Conservation (phyloP, 805 yeast genomes). For the Metschnikowia vanudenii region DNA sequence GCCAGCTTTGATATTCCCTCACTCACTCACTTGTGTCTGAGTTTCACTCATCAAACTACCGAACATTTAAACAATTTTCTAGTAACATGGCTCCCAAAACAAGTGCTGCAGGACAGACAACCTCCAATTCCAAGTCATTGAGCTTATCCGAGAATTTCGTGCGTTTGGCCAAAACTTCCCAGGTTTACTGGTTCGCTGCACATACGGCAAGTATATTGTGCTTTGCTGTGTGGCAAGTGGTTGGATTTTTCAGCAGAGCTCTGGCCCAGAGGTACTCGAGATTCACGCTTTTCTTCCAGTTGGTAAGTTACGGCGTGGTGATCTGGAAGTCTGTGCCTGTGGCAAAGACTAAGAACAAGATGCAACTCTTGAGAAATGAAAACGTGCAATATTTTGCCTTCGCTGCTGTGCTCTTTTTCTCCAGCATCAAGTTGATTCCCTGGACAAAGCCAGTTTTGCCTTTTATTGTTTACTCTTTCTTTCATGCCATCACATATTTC, state of each 20-base stretch:
- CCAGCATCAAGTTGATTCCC: constrained; percentile 31
- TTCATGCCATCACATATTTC: constrained; percentile 39
- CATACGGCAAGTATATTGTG: constrained; percentile 50
- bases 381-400: constrained; percentile 39
- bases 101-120: neutral
- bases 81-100: constrained; percentile 3
- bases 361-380: constrained; percentile 36
- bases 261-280: constrained; percentile 28
- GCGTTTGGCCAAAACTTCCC: constrained; percentile 25
- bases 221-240: constrained; percentile 38
- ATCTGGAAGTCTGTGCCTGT: constrained; percentile 58
- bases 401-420: constrained; percentile 30
- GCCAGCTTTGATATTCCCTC: too few species aligned
- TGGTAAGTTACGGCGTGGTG: constrained; percentile 62
- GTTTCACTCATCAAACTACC: too few species aligned
- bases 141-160: neutral
- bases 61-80: too few species aligned
- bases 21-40: too few species aligned
- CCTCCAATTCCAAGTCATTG: neutral
- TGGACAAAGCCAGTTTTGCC: constrained; percentile 42
- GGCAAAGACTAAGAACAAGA: constrained; percentile 8
- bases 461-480: constrained; percentile 35
- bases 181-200: constrained; percentile 70
- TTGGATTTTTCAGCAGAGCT: constrained; percentile 41
- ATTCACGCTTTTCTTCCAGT: constrained; percentile 46